A percentile compares a stretch with the other conserved stretches of the same genome.
Evolutionary conservation across 2,329 filamentous ascomycete species (phyloP).

Genomic region (Stemphylium vesicarium): DNA sequence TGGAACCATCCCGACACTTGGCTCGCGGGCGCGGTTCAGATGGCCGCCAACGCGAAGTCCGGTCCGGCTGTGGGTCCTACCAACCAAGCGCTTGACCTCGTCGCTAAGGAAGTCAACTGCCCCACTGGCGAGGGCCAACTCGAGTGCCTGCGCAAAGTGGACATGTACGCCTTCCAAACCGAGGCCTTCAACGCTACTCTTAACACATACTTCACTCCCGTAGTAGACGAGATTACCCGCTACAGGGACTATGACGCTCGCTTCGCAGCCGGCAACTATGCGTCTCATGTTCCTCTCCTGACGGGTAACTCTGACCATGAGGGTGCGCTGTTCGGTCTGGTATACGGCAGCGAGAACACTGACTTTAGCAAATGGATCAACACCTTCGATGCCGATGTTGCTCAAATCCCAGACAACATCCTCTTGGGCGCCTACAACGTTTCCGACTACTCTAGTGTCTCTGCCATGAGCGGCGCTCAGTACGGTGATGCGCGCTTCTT

Average conservation of each 20-base stretch:
- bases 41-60: slow-evolving; percentile 35
- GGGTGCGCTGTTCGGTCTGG: slow-evolving; percentile 32
- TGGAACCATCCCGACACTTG: slow-evolving; percentile 33
- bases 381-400: slow-evolving; percentile 52
- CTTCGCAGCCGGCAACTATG: slow-evolving; percentile 34
- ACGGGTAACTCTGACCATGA: slow-evolving; percentile 38
- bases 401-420: slow-evolving; percentile 45
- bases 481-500: slow-evolving; percentile 56
- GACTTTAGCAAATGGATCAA: slow-evolving; percentile 54
- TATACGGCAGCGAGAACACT: slow-evolving; percentile 34
- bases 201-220: slow-evolving; percentile 34
- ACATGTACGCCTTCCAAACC: slow-evolving; percentile 32
- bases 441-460: slow-evolving; percentile 47
- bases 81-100: slow-evolving; percentile 30
- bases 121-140: slow-evolving; percentile 26
- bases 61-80: slow-evolving; percentile 29
- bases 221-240: slow-evolving; percentile 31
- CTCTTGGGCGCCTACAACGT: slow-evolving; percentile 46
- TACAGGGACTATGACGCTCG: slow-evolving; percentile 29
- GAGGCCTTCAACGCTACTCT: slow-evolving; percentile 32
- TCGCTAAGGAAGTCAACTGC: slow-evolving; percentile 33
- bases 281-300: slow-evolving; percentile 33
- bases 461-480: slow-evolving; percentile 53
- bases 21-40: slow-evolving; percentile 30
- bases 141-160: slow-evolving; percentile 28